Conservation (phyloP, 345 rosid species). For the Ceriops zippeliana region DNA sequence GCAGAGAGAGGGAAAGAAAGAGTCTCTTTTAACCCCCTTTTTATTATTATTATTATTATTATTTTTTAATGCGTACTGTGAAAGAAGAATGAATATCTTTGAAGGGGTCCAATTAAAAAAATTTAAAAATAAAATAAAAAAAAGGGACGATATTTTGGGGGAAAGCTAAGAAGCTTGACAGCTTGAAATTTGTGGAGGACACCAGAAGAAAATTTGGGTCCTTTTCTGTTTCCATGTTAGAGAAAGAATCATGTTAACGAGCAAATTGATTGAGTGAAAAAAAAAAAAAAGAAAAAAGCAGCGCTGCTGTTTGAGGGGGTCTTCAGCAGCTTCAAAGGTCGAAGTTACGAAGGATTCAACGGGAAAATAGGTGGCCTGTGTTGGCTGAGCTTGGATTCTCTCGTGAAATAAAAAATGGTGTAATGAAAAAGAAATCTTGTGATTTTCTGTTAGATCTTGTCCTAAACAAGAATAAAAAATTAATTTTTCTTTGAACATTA, state of each 20-base stretch:
- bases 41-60: no score
- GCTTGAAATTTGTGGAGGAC: neutral
- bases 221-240: no score
- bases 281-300: neutral
- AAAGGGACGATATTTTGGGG: neutral
- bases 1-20: slow-evolving; percentile 1
- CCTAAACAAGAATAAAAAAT: neutral
- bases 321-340: slow-evolving; percentile 2
- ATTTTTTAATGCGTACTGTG: neutral
- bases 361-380: slow-evolving; percentile 14
- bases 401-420: neutral
- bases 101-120: neutral
- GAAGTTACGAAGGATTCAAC: slow-evolving; percentile 10
- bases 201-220: neutral
- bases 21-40: no score
- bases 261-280: no score
- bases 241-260: no score
- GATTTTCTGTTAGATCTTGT: neutral
- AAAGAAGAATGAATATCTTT: neutral
- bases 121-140: neutral
- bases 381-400: neutral
- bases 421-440: neutral
- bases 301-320: neutral
- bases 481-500: neutral
- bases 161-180: neutral